Evolutionary conservation across 2,329 filamentous ascomycete species (phyloP), one percentile per base, ranked within the genome.

Genomic region (Fusarium palustre): DNA sequence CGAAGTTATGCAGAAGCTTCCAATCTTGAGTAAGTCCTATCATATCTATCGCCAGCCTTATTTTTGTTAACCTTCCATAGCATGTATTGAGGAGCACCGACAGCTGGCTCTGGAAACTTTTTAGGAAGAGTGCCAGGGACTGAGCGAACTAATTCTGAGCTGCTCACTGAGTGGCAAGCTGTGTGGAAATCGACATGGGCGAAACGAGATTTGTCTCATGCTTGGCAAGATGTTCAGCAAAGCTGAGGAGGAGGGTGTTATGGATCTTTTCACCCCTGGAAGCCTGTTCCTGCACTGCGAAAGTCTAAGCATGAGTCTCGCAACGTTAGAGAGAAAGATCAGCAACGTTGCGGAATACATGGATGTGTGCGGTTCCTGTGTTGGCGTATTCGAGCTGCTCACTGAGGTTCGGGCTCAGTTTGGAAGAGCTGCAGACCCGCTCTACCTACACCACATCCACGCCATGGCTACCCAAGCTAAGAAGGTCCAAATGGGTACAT

Each of bases 211-310:
- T 13, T 58, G 39, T 18, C 36, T 41, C 5, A 61, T 68, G 59
- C 15, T 68, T 11, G 64, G 66, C 22, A 65, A 49, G 16, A 55
- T 68, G 59, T 33, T 68, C 25, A 65, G 59, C 49, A 60, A 56
- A 18, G 66, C 66, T 11, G 45, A 42, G 3, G 41, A 48, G 30
- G 54, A 65, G 25, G 49, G 34, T 5, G 38, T 68, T 12, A 22
- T 65, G n/a, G 50, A 65, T 22, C 59, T 68, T 25, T 68, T 68
- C 22, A 50, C 33, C 20, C 33, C 22, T 12, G 33, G 28, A 24
- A 38, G 52, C 7, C 15, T 25, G 7, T 52, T 52, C 16, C 22
- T 49, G 15, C 25, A 47, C 16, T 66, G 48, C n/a, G n/a, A 12
- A 18, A 55, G 54, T 18, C 22, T 53, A 4, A 25, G 7, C 11